Conservation (phyloP, 768 basidiomycete species). For the Tricholoma hemisulphureum region DNA sequence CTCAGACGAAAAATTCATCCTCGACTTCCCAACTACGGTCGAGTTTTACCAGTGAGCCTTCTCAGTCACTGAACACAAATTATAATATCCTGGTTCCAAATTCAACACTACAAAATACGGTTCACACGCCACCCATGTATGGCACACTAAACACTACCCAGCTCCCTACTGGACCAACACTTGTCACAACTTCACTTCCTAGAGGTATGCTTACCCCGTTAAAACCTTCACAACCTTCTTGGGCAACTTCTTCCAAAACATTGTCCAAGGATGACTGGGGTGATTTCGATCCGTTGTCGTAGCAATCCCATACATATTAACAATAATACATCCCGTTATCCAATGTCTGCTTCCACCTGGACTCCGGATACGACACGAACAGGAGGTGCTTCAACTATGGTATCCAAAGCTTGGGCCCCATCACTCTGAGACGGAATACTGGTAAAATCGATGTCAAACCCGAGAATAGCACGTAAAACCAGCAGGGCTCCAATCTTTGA, state of each 20-base stretch:
- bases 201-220: conserved; percentile 61
- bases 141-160: background rate
- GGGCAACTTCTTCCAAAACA: conserved; percentile 40
- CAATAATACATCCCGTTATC: conserved; percentile 5
- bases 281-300: conserved; percentile 79
- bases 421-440: conserved; percentile 34
- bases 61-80: background rate
- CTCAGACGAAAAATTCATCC: background rate
- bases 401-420: conserved; percentile 37
- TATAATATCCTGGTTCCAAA: background rate
- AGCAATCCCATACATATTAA: conserved; percentile 13
- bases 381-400: conserved; percentile 51
- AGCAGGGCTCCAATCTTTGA: conserved; percentile 76
- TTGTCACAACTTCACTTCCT: conserved; percentile 21
- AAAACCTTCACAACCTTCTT: conserved; percentile 54
- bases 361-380: conserved; percentile 47
- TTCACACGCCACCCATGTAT: background rate
- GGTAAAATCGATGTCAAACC: conserved; percentile 37
- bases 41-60: background rate
- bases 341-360: conserved; percentile 39
- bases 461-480: conserved; percentile 61
- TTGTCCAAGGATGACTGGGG: conserved; percentile 70
- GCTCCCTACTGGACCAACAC: background rate
- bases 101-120: background rate
- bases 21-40: background rate